Conservation (phyloP, 2,329 filamentous ascomycete species). For the Aspergillus texensis region DNA sequence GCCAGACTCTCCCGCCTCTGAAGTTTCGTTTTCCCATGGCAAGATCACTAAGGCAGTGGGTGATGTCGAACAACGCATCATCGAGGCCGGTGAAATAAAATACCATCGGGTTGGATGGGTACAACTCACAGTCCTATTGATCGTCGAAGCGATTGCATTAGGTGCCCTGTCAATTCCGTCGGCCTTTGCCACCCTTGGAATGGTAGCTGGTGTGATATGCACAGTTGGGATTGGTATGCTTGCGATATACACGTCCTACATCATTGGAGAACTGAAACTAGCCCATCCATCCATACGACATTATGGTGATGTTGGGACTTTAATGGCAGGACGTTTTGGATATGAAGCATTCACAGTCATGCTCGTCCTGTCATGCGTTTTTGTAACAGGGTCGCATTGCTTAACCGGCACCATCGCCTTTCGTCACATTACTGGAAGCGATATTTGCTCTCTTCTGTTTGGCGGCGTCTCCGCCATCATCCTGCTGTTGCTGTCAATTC, state of each 20-base stretch:
- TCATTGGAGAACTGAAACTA: slow-evolving; percentile 41
- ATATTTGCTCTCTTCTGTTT: slow-evolving; percentile 28
- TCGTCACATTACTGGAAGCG: slow-evolving; percentile 41
- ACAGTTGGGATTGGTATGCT: slow-evolving; percentile 39
- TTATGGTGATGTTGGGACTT: slow-evolving; percentile 46
- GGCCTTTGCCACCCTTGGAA: slow-evolving; percentile 47
- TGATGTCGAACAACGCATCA: not conserved
- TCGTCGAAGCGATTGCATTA: slow-evolving; percentile 53
- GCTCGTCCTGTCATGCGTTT: slow-evolving; percentile 44
- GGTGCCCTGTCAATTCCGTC: slow-evolving; percentile 48
- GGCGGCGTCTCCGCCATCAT: not conserved
- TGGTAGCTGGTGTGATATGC: slow-evolving; percentile 47
- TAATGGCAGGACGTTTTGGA: slow-evolving; percentile 45
- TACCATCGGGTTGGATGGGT: slow-evolving; percentile 49
- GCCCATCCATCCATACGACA: slow-evolving; percentile 41
- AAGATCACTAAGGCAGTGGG: not conserved
- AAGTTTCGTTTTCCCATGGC: not conserved
- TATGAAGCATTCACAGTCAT: slow-evolving; percentile 46
- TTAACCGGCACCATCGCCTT: slow-evolving; percentile 51
- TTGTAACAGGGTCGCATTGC: slow-evolving; percentile 47
- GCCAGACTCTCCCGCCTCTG: not conserved
- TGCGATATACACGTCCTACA: slow-evolving; percentile 44
- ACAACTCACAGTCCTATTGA: slow-evolving; percentile 49
- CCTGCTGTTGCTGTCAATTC: not conserved
- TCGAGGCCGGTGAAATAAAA: slow-evolving; percentile 5